Evolutionary conservation across 2,329 filamentous ascomycete genomes (phyloP).

Genomic region (Penicillium concentricum): DNA sequence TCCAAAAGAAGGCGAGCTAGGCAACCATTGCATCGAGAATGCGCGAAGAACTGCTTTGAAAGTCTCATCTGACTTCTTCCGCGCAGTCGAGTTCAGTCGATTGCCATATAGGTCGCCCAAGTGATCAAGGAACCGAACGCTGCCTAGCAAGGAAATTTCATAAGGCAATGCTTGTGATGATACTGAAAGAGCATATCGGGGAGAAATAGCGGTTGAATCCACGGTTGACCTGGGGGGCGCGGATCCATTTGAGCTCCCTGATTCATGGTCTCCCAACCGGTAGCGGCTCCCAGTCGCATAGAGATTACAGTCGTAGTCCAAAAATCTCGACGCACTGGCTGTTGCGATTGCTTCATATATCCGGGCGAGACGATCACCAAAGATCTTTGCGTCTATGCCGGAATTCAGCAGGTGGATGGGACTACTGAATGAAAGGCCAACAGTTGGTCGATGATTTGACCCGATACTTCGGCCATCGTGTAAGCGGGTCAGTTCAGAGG

Average conservation of each 20-base stretch:
- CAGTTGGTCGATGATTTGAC: not conserved
- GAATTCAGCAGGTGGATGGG: constrained; percentile 27
- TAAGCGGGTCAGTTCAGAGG: not conserved
- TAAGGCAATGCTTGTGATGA: not conserved
- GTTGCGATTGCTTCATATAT: constrained; percentile 24
- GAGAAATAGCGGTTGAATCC: not conserved
- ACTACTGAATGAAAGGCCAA: constrained; percentile 17
- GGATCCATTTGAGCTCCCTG: not conserved
- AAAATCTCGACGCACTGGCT: constrained; percentile 17
- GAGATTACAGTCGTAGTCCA: constrained; percentile 23
- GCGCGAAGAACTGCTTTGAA: constrained; percentile 19
- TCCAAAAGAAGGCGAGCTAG: not conserved
- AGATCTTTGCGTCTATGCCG: constrained; percentile 16
- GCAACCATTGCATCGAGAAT: constrained; percentile 24
- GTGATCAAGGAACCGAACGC: constrained; percentile 25
- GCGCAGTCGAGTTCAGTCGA: constrained; percentile 5
- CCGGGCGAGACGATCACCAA: constrained; percentile 15
- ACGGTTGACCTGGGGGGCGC: not conserved
- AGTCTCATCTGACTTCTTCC: constrained; percentile 18
- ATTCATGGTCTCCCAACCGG: constrained; percentile 9
- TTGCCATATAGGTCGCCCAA: constrained; percentile 25
- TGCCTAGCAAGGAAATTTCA: constrained; percentile 19
- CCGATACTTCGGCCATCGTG: not conserved
- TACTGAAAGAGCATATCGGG: not conserved
- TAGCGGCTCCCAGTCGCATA: constrained; percentile 18